Evolutionary conservation across 352 stramenopile species (phyloP), one percentile per base, ranked within the genome.

Genomic region (Aphanomyces invadans): DNA sequence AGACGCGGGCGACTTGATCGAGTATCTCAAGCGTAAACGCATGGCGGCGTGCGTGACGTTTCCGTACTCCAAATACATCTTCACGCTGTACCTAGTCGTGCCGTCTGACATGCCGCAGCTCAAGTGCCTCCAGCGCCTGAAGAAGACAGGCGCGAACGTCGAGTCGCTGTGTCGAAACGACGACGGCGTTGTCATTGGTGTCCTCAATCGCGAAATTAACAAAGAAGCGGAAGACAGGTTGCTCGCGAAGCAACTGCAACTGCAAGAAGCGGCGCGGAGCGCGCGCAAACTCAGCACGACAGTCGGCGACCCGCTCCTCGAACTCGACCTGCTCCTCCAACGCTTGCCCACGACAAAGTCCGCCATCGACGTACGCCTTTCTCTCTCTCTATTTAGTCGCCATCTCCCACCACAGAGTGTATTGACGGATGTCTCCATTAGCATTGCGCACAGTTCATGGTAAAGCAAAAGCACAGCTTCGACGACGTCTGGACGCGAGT

Each of bases 11-110:
- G 83, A 94, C 48, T 86, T 94, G 73, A 90, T 92, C 51, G 75
- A 86, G 17, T 94, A 94, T 77, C 91, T 94, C 83, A 87, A 87
- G 68, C 87, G 89, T 66, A 79, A 94, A 73, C 80, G 87, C 70
- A 92, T 84, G 63, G 79, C 85, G 42, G 74, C 91, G 21, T 94
- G 85, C 61, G 85, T 89, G 52, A 84, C 86, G 71, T 94, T 94
- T 69, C 70, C 80, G 38, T 83, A 83, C 31, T 80, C 79, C 32
- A 91, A 82, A 7, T 94, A 86, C 75, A 90, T 87, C 69, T 92
- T 89, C 59, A 94, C 85, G 74, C 75, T 94, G 32, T 92, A 88
- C 71, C 69, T 94, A 21, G 72, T 94, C 48, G 80, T 89, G 26
- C 85, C 85, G 12, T 71, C 78, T 67, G 72, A 71, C 12, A 67